Percentiles rank a stretch among this genome's conserved stretches.
phyloP scores from a whole-genome alignment of 164 flowering plant genomes.

The Houttuynia cordata region DNA sequence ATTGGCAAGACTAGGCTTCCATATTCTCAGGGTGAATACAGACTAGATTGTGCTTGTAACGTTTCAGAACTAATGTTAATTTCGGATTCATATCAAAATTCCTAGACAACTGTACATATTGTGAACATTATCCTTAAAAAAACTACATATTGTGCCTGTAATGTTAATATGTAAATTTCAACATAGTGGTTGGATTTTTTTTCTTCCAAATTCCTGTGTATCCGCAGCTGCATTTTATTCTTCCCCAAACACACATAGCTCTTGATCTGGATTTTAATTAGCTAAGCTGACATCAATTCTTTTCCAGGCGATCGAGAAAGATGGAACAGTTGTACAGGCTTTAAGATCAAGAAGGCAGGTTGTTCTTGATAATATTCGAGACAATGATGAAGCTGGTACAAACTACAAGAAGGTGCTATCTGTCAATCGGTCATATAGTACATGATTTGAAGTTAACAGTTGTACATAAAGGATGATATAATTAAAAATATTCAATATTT shows the following conservation, averaged over 20 bases:
- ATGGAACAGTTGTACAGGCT: slow-evolving; percentile 53
- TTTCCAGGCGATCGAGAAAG: slow-evolving; percentile 48
- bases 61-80: background rate
- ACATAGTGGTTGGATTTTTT: too few relatives aligned
- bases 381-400: slow-evolving; percentile 76
- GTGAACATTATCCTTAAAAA: too few relatives aligned
- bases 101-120: background rate
- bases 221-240: too few relatives aligned
- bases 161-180: too few relatives aligned
- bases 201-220: too few relatives aligned
- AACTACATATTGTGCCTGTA: too few relatives aligned
- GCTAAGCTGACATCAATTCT: background rate
- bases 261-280: background rate
- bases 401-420: slow-evolving; percentile 49
- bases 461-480: background rate
- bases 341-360: slow-evolving; percentile 65
- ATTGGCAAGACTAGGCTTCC: background rate
- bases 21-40: background rate
- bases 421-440: background rate
- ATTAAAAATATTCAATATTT: background rate
- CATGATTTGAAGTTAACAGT: background rate
- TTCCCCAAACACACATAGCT: background rate
- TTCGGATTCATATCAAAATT: background rate
- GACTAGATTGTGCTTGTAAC: background rate
- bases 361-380: slow-evolving; percentile 86